Conservation (phyloP, 108 stramenopile species). For the Fragilaria crotonensis region DNA sequence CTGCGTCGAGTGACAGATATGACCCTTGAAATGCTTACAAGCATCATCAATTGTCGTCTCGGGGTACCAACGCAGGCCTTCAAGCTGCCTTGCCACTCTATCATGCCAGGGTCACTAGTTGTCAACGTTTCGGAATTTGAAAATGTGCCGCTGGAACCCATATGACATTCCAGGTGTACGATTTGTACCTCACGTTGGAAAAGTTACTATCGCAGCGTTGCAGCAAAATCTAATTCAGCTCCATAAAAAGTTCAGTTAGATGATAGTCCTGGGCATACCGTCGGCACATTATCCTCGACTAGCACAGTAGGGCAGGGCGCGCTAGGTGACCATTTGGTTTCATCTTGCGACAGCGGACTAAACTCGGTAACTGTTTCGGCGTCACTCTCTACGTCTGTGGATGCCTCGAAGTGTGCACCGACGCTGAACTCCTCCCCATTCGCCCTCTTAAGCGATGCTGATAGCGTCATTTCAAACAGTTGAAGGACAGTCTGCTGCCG, state of each 20-base stretch:
- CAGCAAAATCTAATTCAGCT: slow-evolving; percentile 84
- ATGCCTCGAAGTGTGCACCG: too few relatives aligned
- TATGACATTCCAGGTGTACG: slow-evolving; percentile 42
- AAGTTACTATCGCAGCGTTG: slow-evolving; percentile 89
- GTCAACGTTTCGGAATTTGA: slow-evolving; percentile 84
- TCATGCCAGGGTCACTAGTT: slow-evolving; percentile 62
- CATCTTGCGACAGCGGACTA: too few relatives aligned
- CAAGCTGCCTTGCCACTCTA: slow-evolving; percentile 58
- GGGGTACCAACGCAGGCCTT: slow-evolving; percentile 81
- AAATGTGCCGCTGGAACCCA: slow-evolving; percentile 75
- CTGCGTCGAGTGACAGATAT: slow-evolving; percentile 19
- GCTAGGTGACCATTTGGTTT: too few relatives aligned
- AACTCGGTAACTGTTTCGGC: too few relatives aligned
- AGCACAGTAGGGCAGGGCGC: too few relatives aligned
- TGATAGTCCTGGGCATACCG: too few relatives aligned
- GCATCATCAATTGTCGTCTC: slow-evolving; percentile 72
- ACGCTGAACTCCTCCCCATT: too few relatives aligned
- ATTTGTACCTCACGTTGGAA: slow-evolving; percentile 89
- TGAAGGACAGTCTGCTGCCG: slow-evolving; percentile 13
- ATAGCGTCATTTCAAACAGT: slow-evolving; percentile 18
- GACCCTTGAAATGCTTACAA: slow-evolving; percentile 51
- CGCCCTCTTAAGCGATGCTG: slow-evolving; percentile 18
- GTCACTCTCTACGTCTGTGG: too few relatives aligned
- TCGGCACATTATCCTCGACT: too few relatives aligned
- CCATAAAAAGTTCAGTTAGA: too few relatives aligned